Base-by-base conservation (phyloP, 495 filamentous ascomycete species). In the Penicillium dipodomyicola region DNA sequence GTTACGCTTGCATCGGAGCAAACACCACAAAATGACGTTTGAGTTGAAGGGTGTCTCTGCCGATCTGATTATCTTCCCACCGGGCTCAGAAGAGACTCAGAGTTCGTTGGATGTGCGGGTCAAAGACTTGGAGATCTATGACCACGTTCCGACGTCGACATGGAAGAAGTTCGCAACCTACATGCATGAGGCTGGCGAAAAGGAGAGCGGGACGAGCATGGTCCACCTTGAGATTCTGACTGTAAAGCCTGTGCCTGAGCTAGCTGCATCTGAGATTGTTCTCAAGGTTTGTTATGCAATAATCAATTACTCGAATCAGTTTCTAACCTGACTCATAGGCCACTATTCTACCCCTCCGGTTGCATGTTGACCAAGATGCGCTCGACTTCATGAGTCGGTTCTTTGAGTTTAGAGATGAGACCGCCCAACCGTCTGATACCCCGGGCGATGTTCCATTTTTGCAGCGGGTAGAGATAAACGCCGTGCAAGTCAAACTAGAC, bases 151-250 rank as follows among this genome's bases (percentile, higher is more conserved):
- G 2, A 94, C 91, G 1, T 97, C 94, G 9, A 97, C 93, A 2
- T 99, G 95, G 95, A 94, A 90, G 72, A 97, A 96, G 65, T 97
- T 99, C 68, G 88, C 89, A 37, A 97, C 91, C 0, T 96, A 95
- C 65, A 91, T 96, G 78, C 83, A 86, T 43, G 91, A 96, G 68
- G 87, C 84, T 7, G 91, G 90, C 8, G 85, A 89, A 57, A 83
- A 93, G 22, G 90, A 97, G 72, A 89, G 85, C 65, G 85, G 86
- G 15, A 88, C 85, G 4, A 89, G 84, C 67, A 96, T 97, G 92
- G 78, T 94, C 5, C 91, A 96, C 71, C 74, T 97, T 19, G 89
- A 96, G 65, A 75, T 97, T 10, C 76, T 93, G 50, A 96, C 89
- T 49, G 92, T 96, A 4, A 87, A 86, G 65, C 94, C 94, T 7